Conservation (phyloP, 2,329 filamentous ascomycete genomes). For the Neofusicoccum umdonicola region DNA sequence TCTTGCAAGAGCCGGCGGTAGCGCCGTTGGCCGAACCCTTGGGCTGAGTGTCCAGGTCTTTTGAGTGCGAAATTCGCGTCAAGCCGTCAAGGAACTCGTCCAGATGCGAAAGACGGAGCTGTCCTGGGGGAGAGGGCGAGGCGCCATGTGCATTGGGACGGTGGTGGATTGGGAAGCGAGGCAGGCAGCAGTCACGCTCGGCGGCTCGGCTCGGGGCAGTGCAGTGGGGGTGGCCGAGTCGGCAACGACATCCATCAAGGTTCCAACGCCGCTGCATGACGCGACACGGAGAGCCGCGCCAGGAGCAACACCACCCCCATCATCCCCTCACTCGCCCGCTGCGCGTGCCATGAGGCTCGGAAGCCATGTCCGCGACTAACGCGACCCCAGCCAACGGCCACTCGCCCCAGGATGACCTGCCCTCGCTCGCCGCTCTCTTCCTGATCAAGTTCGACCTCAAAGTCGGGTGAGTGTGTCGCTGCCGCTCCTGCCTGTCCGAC, state of each 20-base stretch:
- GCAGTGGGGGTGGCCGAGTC: not conserved
- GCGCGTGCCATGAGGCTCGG: constrained; percentile 16
- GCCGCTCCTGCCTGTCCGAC: not conserved
- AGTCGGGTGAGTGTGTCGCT: constrained; percentile 62
- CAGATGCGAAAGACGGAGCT: no score
- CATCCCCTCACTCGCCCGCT: not conserved
- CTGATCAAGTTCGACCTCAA: constrained; percentile 91
- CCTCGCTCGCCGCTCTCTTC: constrained; percentile 72
- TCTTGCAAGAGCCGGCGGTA: no score
- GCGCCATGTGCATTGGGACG: no score
- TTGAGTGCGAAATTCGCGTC: no score
- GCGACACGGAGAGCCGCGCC: constrained; percentile 8
- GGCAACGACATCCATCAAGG: constrained; percentile 13
- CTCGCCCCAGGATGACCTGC: constrained; percentile 21
- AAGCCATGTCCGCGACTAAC: constrained; percentile 18
- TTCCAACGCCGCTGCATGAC: constrained; percentile 12
- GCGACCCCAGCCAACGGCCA: constrained; percentile 7
- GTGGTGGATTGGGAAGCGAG: not conserved
- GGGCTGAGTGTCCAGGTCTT: no score
- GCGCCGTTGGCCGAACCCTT: no score
- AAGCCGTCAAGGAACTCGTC: no score
- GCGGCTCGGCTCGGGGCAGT: not conserved
- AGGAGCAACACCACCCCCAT: constrained; percentile 5
- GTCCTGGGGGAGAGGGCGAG: no score
- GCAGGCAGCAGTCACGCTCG: not conserved